These are phyloP conservation scores for Cyclanthera cordifolia DNA, from an alignment of 306 rosid species.

Conservation along the genomic window DNA sequence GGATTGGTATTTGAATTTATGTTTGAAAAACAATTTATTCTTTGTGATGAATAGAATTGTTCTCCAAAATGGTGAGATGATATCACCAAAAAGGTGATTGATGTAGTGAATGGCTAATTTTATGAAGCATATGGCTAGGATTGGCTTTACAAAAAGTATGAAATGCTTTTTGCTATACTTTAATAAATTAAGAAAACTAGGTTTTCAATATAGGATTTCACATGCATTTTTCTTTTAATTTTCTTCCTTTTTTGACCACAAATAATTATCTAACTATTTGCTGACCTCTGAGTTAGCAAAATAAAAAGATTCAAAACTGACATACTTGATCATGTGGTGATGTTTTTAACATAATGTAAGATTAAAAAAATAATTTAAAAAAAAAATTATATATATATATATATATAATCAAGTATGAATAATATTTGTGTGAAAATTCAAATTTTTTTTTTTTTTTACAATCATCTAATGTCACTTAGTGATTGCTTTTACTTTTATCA, in stretches of 20 bases:
- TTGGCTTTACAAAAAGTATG: background rate
- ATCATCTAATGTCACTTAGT: too few relatives aligned
- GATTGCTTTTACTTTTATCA: too few relatives aligned
- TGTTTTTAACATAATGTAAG: background rate
- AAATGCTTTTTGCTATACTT: background rate
- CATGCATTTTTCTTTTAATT: background rate
- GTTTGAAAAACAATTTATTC: too few relatives aligned
- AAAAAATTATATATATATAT: too few relatives aligned
- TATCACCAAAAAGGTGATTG: background rate
- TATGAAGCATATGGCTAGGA: background rate
- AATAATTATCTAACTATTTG: background rate
- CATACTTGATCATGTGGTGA: background rate
- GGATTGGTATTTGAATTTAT: too few relatives aligned
- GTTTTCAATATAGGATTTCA: background rate
- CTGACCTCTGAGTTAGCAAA: background rate
- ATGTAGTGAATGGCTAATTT: background rate
- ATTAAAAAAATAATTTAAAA: background rate
- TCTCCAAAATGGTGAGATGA: background rate
- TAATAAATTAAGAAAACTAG: background rate
- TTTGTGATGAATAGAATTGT: background rate
- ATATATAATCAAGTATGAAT: too few relatives aligned
- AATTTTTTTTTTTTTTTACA: too few relatives aligned
- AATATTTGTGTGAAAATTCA: too few relatives aligned
- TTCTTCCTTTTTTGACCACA: background rate
- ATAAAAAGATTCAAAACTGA: background rate